Base-by-base conservation (phyloP, 345 rosid genomes). In the Salix arbutifolia region DNA sequence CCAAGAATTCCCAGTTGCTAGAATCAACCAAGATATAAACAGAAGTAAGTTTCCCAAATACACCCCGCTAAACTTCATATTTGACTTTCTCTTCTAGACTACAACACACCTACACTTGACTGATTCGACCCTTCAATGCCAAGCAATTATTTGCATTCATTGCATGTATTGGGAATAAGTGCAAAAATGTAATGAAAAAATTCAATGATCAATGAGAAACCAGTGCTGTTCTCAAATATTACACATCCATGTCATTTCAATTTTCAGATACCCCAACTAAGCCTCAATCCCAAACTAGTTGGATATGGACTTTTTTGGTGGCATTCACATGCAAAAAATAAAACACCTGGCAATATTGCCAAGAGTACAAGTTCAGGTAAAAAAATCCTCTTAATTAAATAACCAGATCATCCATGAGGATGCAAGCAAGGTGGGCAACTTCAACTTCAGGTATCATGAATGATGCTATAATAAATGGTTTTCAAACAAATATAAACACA, bases 401-500 rank as follows among this genome's bases (percentile, higher is more conserved):
- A 46, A 28, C 14, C 37, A 19, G 8, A 14, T 6, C 42, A 35
- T n/a, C 50, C 18, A 35, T 23, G 56, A 12, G 30, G 11, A 33
- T 56, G 23, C 33, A 38, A 26, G 37, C 61, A 19, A 23, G 23
- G 6, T 10, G 61, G 18, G 31, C 17, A 18, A 35, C 37, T 58
- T 60, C 69, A 58, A 56, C 30, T 25, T 17, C 53, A 40, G 46
- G 28, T 40, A 25, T 3, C 31, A 19, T 56, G 42, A 33, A 53
- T 23, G 12, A 28, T 38, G 61, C 53, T 28, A 69, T 14, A 2
- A 35, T 31, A 25, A 25, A 8, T 17, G 23, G 53, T 44, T 74
- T 67, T 40, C 18, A 3, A 6, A 67, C 52, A 35, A 56, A 60
- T n/a, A 69, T 21, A 69, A 52, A 44, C 71, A 40, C 80, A 89